Evolutionary conservation across 2,329 filamentous ascomycete species (phyloP).

Genomic region (Sclerotinia borealis): DNA sequence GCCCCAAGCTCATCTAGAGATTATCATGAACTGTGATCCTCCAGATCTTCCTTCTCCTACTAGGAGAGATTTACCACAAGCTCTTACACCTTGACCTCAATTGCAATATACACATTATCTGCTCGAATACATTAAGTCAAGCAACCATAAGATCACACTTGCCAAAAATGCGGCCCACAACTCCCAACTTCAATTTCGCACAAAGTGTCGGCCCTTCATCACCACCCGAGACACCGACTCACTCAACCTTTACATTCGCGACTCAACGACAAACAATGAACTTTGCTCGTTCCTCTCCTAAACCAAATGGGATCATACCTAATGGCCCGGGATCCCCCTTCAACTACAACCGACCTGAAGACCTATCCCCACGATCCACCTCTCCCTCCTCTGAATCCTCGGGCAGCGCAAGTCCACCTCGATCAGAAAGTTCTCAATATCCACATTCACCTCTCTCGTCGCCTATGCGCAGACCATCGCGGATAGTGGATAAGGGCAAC

Average conservation of each 20-base stretch:
- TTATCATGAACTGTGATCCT: slow-evolving; percentile 34
- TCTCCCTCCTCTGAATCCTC: slow-evolving; percentile 26
- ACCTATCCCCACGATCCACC: slow-evolving; percentile 38
- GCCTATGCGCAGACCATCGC: slow-evolving; percentile 7
- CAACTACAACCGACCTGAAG: slow-evolving; percentile 33
- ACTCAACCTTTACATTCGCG: slow-evolving; percentile 30
- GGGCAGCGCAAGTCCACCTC: slow-evolving; percentile 23
- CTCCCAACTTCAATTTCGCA: slow-evolving; percentile 37
- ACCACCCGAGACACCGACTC: slow-evolving; percentile 43
- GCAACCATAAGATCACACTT: slow-evolving; percentile 6
- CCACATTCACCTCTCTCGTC: slow-evolving; percentile 14
- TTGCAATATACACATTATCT: neutral
- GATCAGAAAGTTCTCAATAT: slow-evolving; percentile 25
- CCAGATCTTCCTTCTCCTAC: slow-evolving; percentile 31
- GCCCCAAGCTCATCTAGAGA: slow-evolving; percentile 20
- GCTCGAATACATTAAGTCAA: neutral
- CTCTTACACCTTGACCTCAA: slow-evolving; percentile 31
- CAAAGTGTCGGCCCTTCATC: slow-evolving; percentile 39
- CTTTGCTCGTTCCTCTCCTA: slow-evolving; percentile 25
- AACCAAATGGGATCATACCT: slow-evolving; percentile 38
- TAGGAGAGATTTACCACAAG: slow-evolving; percentile 32
- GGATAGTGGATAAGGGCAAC: slow-evolving; percentile 23
- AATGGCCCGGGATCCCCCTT: slow-evolving; percentile 32
- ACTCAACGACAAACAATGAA: slow-evolving; percentile 25
- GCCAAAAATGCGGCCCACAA: slow-evolving; percentile 37